Percentiles rank a stretch among this genome's conserved stretches.
Conservation (phyloP, 495 filamentous ascomycete genomes). For the Penicillium odoratum region DNA sequence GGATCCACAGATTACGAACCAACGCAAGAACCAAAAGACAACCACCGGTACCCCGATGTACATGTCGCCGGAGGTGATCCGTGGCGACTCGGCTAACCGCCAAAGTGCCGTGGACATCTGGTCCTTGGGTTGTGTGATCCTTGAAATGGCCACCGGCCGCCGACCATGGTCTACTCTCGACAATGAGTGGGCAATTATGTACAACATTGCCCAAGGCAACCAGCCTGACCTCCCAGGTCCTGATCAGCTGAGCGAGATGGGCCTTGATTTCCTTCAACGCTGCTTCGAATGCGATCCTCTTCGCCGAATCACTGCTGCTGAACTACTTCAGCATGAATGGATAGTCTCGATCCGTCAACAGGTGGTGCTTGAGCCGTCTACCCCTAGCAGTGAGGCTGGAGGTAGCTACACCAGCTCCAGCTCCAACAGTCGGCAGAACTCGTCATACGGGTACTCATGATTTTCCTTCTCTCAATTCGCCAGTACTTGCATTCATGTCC, state of each 20-base stretch:
- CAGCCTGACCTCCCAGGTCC: conserved; percentile 75
- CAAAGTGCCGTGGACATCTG: conserved; percentile 95
- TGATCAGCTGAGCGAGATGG: conserved; percentile 81
- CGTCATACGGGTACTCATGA: conserved; percentile 25
- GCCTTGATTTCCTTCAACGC: conserved; percentile 82
- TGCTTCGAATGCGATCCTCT: conserved; percentile 88
- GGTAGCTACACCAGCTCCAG: conserved; percentile 32
- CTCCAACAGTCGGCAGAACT: conserved; percentile 37
- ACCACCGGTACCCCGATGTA: conserved; percentile 99
- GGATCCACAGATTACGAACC: conserved; percentile 30
- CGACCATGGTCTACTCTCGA: conserved; percentile 96
- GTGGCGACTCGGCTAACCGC: conserved; percentile 68
- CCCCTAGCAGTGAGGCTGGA: conserved; percentile 44
- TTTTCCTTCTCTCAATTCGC: not conserved
- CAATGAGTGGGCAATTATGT: conserved; percentile 99
- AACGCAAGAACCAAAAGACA: conserved; percentile 73
- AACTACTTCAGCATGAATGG: conserved; percentile 95
- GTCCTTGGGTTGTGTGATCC: conserved; percentile 94
- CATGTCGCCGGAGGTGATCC: conserved; percentile 99
- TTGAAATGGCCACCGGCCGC: conserved; percentile 95
- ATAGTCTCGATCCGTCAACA: conserved; percentile 69
- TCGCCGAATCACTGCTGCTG: conserved; percentile 76
- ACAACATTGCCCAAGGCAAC: conserved; percentile 97
- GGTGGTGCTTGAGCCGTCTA: conserved; percentile 54
- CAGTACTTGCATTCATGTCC: conserved; percentile 3